Conservation (phyloP, 2,329 filamentous ascomycete genomes). For the Cordyceps pruinosa region DNA sequence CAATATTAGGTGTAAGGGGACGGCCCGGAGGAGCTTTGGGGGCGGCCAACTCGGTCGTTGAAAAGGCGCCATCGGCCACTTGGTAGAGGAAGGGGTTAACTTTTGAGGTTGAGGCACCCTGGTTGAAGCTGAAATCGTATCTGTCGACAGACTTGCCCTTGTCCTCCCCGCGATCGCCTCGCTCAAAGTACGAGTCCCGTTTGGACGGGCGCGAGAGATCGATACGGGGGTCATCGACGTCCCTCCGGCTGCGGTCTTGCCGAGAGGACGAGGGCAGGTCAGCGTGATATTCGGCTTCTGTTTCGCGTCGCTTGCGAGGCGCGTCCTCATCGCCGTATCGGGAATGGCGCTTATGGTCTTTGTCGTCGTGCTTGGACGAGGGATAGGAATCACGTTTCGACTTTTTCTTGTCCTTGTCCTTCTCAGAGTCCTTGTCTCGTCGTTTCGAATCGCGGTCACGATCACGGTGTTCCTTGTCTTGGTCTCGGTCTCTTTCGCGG, state of each 20-base stretch:
- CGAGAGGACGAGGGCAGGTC: slow-evolving; percentile 19
- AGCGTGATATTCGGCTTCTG: slow-evolving; percentile 18
- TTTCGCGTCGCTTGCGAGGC: slow-evolving; percentile 24
- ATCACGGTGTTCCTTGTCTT: slow-evolving; percentile 22
- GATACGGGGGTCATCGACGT: slow-evolving; percentile 24
- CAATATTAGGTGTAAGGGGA: slow-evolving; percentile 42
- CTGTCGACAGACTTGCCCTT: slow-evolving; percentile 20
- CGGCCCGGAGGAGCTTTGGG: slow-evolving; percentile 34
- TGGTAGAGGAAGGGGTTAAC: slow-evolving; percentile 55
- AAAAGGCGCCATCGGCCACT: slow-evolving; percentile 46
- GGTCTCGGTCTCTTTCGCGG: slow-evolving; percentile 18
- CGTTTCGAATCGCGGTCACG: slow-evolving; percentile 24
- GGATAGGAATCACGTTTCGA: slow-evolving; percentile 25
- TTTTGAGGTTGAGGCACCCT: slow-evolving; percentile 23
- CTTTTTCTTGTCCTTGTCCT: slow-evolving; percentile 19
- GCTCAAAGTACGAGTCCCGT: slow-evolving; percentile 19
- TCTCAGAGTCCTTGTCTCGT: slow-evolving; percentile 10
- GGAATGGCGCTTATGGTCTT: slow-evolving; percentile 23
- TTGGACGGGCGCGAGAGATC: slow-evolving; percentile 19
- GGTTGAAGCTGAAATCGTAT: slow-evolving; percentile 11
- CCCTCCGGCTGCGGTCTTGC: slow-evolving; percentile 23
- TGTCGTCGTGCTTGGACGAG: slow-evolving; percentile 22
- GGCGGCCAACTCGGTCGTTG: slow-evolving; percentile 34
- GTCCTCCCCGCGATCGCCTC: slow-evolving; percentile 23
- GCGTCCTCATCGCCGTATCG: slow-evolving; percentile 27